Evolutionary conservation across 202 grass and related monocot genomes (phyloP).

Genomic region (Zizania palustris): DNA sequence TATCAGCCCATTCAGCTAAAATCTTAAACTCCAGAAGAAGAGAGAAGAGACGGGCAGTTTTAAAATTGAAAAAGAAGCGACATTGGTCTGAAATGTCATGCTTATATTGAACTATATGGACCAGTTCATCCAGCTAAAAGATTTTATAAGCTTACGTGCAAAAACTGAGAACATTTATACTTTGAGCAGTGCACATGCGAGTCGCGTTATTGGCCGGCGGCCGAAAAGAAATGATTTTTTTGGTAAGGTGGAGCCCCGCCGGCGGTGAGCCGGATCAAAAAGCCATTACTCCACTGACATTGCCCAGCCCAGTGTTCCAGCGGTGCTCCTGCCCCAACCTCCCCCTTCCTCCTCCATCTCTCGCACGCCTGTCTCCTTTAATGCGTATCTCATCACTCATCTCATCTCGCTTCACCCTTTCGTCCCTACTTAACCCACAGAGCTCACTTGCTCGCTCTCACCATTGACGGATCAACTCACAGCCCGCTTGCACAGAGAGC

Average conservation of each 20-base stretch:
- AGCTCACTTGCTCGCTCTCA: neutral
- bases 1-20: neutral
- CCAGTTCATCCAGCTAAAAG: too few relatives aligned
- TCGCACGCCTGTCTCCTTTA: neutral
- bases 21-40: too few relatives aligned
- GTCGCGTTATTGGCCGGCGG: conserved; percentile 1
- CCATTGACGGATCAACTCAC: neutral
- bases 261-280: neutral
- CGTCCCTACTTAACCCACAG: conserved; percentile 1
- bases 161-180: too few relatives aligned
- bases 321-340: conserved; percentile 34
- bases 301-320: neutral
- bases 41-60: too few relatives aligned
- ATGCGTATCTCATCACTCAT: conserved; percentile 3
- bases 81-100: too few relatives aligned
- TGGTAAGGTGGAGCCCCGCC: neutral
- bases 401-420: neutral
- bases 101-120: too few relatives aligned
- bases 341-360: neutral
- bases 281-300: conserved; percentile 19
- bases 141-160: too few relatives aligned
- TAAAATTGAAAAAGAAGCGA: too few relatives aligned
- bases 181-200: neutral
- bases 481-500: too few relatives aligned
- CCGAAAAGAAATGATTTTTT: neutral